Conservation (phyloP, 345 rosid genomes). For the Zanthoxylum bungeanum region DNA sequence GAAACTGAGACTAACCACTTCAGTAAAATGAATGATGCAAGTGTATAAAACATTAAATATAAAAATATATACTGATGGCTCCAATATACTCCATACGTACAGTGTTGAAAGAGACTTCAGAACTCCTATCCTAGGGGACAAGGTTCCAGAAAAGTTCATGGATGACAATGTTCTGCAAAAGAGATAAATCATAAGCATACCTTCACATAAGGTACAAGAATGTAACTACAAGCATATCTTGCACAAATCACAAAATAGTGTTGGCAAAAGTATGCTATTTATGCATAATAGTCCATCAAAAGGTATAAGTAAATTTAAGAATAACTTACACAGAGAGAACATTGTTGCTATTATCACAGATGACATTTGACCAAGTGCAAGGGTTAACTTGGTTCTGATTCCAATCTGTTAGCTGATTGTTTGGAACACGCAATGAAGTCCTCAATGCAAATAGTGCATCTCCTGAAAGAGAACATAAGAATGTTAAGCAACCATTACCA, state of each 20-base stretch:
- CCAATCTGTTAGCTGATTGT: constrained; percentile 67
- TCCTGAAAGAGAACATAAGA: constrained; percentile 46
- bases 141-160: constrained; percentile 67
- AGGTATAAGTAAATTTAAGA: constrained; percentile 9
- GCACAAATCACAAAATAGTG: constrained; percentile 12
- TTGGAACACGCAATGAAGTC: constrained; percentile 46
- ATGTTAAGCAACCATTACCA: constrained; percentile 18
- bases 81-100: constrained; percentile 41
- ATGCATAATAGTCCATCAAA: too few species aligned
- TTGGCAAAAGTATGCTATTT: too few species aligned
- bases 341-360: constrained; percentile 44
- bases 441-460: constrained; percentile 63
- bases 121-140: constrained; percentile 62
- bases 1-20: constrained; percentile 1
- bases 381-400: constrained; percentile 81
- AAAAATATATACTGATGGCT: neutral
- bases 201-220: neutral
- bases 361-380: constrained; percentile 88
- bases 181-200: constrained; percentile 20
- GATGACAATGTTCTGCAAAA: constrained; percentile 67
- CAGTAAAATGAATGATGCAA: constrained; percentile 1
- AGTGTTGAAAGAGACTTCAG: constrained; percentile 59
- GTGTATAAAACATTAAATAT: neutral
- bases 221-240: constrained; percentile 1
- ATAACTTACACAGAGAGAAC: constrained; percentile 76